phyloP scores from a whole-genome alignment of 306 rosid species.

The Quillaja saponaria region DNA sequence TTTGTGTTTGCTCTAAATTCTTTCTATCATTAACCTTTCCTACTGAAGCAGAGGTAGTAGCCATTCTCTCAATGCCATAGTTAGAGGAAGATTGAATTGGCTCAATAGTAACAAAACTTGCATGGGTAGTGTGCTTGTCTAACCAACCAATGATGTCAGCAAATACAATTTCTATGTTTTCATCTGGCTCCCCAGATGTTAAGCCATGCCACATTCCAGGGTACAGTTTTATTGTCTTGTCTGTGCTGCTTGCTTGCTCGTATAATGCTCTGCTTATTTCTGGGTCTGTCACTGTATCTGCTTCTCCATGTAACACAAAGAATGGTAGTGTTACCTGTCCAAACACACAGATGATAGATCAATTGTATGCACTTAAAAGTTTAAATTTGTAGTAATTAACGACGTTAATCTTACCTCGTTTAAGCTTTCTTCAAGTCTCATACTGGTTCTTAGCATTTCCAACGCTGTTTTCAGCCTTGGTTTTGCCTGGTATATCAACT shows the following conservation, averaged over 20 bases:
- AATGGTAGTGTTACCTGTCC: conserved; percentile 72
- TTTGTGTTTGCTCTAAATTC: not conserved
- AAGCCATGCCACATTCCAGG: conserved; percentile 92
- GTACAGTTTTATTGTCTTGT: conserved; percentile 72
- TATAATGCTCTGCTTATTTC: conserved; percentile 81
- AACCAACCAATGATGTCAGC: conserved; percentile 71
- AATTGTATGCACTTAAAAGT: too few relatives aligned
- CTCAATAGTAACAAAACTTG: conserved; percentile 9
- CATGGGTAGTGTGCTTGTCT: conserved; percentile 38
- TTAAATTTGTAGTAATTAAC: not conserved
- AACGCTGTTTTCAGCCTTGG: conserved; percentile 83
- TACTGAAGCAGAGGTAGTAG: conserved; percentile 22
- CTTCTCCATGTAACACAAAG: conserved; percentile 81
- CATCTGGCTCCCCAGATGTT: conserved; percentile 82
- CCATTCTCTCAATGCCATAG: conserved; percentile 23
- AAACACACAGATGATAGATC: not conserved
- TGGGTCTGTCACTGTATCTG: conserved; percentile 92
- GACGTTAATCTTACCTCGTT: conserved; percentile 42
- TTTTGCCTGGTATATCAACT: conserved; percentile 80
- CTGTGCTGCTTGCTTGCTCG: conserved; percentile 65
- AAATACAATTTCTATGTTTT: conserved; percentile 65
- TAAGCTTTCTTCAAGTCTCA: conserved; percentile 55
- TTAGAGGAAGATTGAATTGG: conserved; percentile 23
- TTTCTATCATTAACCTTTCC: conserved; percentile 1
- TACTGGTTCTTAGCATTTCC: conserved; percentile 78